Conservation (phyloP, 164 flowering plant species). For the Santalum album region DNA sequence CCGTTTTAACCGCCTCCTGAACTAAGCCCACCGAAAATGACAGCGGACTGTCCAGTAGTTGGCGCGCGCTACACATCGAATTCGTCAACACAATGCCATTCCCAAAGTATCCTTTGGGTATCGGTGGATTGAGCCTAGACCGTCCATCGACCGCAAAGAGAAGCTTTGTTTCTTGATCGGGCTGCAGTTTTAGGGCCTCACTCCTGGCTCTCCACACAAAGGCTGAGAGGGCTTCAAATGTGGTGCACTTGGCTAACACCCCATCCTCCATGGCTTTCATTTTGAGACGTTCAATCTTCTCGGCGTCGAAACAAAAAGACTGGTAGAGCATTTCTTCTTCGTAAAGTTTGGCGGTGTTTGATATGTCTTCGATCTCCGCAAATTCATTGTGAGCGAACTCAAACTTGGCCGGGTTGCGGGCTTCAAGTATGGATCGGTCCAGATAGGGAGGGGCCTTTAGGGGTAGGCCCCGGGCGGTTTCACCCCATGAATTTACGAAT, state of each 20-base stretch:
- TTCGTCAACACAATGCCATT: conserved; percentile 83
- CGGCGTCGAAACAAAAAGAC: conserved; percentile 64
- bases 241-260: conserved; percentile 50
- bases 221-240: conserved; percentile 78
- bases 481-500: conserved; percentile 83
- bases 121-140: conserved; percentile 53
- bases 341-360: conserved; percentile 42
- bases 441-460: conserved; percentile 44
- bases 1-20: conserved; percentile 48
- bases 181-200: conserved; percentile 44
- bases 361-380: conserved; percentile 63
- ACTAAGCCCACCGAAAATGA: conserved; percentile 52
- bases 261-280: conserved; percentile 49
- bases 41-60: conserved; percentile 47
- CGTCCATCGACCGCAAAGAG: conserved; percentile 92
- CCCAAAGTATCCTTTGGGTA: conserved; percentile 72
- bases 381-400: conserved; percentile 76
- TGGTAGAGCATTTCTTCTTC: conserved; percentile 52
- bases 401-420: conserved; percentile 47
- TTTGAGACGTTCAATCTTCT: conserved; percentile 56
- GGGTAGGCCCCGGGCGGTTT: conserved; percentile 57
- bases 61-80: conserved; percentile 48
- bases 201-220: conserved; percentile 78
- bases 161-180: conserved; percentile 78
- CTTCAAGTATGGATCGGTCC: conserved; percentile 54